Conservation (phyloP, 768 basidiomycete species). For the Boletus barrowsii region DNA sequence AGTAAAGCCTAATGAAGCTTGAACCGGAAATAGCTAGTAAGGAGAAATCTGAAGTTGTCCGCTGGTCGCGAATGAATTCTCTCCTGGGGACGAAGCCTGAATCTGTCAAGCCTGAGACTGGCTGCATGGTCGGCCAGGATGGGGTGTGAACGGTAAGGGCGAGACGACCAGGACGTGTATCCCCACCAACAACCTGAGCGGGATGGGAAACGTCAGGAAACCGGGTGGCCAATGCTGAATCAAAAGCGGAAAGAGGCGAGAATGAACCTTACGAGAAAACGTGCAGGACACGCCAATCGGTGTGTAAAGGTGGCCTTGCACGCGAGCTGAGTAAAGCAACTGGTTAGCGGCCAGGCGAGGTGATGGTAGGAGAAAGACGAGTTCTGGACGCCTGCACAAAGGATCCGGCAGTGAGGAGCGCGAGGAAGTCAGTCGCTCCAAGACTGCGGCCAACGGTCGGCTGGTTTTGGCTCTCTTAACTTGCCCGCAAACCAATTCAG, state of each 20-base stretch:
- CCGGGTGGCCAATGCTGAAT: conserved; percentile 32
- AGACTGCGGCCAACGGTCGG: conserved; percentile 10
- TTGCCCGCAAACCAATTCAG: conserved; percentile 9
- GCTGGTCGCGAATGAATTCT: conserved; percentile 66
- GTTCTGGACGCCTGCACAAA: conserved; percentile 12
- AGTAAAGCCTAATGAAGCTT: conserved; percentile 65
- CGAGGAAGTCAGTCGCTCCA: conserved; percentile 7
- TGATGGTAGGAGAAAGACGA: background rate
- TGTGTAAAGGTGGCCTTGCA: conserved; percentile 13
- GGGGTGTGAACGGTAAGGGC: conserved; percentile 18
- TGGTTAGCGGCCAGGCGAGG: conserved; percentile 7
- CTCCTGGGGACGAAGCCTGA: conserved; percentile 62
- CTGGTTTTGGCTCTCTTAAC: conserved; percentile 1
- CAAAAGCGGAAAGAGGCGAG: conserved; percentile 28
- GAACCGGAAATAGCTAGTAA: conserved; percentile 67
- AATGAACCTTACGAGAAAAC: conserved; percentile 30
- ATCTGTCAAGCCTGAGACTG: conserved; percentile 35
- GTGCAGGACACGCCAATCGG: conserved; percentile 30
- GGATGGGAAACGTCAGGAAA: conserved; percentile 39
- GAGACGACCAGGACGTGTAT: conserved; percentile 26
- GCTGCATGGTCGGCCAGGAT: conserved; percentile 30
- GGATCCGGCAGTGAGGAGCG: background rate
- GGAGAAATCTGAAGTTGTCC: conserved; percentile 56
- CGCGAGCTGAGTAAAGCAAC: conserved; percentile 9
- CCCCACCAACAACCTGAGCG: conserved; percentile 21